Conservation (phyloP, 352 stramenopile species). For the Thalassiosira delicatula region DNA sequence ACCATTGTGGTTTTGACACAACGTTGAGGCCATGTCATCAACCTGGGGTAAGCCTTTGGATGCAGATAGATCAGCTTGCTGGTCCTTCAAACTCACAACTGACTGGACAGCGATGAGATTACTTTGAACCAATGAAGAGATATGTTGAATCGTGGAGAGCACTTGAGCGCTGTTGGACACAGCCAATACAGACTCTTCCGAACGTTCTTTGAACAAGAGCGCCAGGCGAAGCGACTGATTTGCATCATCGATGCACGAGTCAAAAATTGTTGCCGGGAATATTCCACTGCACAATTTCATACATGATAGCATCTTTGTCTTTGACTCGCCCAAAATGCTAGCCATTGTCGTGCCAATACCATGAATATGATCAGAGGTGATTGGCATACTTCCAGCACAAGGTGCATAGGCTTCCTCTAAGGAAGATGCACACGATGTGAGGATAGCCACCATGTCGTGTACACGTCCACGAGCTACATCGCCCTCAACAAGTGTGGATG, state of each 20-base stretch:
- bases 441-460: conserved; percentile 55
- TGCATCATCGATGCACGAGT: conserved; percentile 54
- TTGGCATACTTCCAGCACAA: conserved; percentile 38
- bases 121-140: conserved; percentile 61
- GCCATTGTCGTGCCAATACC: conserved; percentile 40
- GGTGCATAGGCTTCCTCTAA: conserved; percentile 56
- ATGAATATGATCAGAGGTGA: conserved; percentile 44
- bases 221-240: conserved; percentile 31
- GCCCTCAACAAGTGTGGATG: conserved; percentile 44
- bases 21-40: conserved; percentile 16
- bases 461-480: conserved; percentile 32
- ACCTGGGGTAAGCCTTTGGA: conserved; percentile 31
- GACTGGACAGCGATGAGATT: conserved; percentile 63
- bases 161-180: conserved; percentile 15
- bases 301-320: conserved; percentile 58
- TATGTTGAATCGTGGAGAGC: conserved; percentile 18
- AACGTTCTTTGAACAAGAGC: conserved; percentile 25
- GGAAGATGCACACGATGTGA: conserved; percentile 52
- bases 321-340: conserved; percentile 40
- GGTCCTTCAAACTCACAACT: conserved; percentile 17
- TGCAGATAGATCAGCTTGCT: conserved; percentile 13
- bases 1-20: conserved; percentile 59
- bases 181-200: conserved; percentile 22
- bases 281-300: conserved; percentile 44
- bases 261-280: conserved; percentile 68